These are phyloP conservation scores for Xylaria acuta DNA, from an alignment of 495 filamentous ascomycete species.

Conservation along the genomic window DNA sequence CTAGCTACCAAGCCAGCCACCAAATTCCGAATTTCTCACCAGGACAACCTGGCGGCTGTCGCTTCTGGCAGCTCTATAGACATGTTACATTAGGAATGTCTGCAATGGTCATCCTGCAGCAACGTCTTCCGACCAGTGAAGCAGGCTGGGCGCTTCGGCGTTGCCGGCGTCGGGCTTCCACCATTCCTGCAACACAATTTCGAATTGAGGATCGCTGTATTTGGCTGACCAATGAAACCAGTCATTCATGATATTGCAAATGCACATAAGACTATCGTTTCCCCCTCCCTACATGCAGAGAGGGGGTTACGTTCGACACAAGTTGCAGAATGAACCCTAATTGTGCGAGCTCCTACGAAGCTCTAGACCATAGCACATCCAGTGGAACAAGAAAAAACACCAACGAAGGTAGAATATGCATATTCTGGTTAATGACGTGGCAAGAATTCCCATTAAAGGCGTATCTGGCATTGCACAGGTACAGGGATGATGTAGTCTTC, in stretches of 20 bases:
- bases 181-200: background rate
- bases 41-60: background rate
- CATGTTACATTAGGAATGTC: background rate
- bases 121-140: background rate
- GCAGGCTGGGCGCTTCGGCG: background rate
- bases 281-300: background rate
- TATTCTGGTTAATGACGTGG: no score
- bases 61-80: background rate
- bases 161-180: background rate
- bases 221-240: background rate
- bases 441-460: background rate
- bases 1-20: background rate
- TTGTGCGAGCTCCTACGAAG: no score
- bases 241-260: background rate
- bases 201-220: background rate
- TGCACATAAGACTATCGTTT: background rate
- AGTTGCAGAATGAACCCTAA: no score
- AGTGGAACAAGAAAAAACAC: no score
- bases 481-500: background rate
- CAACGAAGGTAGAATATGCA: no score
- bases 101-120: background rate
- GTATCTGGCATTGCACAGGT: background rate
- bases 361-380: no score
- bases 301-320: background rate
- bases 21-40: background rate